Evolutionary conservation across 2,329 filamentous ascomycete species (phyloP), one percentile per base, ranked within the genome.

Genomic region (Ophiosphaerella narmari): DNA sequence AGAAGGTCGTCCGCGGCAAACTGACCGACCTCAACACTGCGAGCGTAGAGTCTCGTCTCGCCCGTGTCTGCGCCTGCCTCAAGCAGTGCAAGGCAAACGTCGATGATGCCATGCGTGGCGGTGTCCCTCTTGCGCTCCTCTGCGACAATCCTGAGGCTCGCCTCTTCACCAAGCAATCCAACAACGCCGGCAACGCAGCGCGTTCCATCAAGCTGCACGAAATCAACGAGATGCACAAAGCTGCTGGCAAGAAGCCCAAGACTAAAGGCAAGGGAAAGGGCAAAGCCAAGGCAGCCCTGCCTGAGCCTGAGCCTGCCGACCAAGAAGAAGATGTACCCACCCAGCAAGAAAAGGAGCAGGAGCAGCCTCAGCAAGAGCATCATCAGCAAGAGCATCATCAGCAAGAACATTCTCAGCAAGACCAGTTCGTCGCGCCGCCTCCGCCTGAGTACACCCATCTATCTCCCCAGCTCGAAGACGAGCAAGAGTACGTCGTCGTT

Each of bases 101-200:
- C 2, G 65, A 69, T 35, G 68, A 71, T 46, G 65, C 57, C 1
- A 8, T 71, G 1, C 47, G 60, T 1, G 64, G 66, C 1, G 67
- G 66, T 1, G 32, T 68, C 2, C 56, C 59, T 8, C 50, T 70
- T 4, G 49, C 53, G 33, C 47, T 64, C 21, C 48, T 69, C 6
- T 57, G 50, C 29, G 61, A 69, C 18, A 71, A 71, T 31, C 66
- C 68, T 0, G 49, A 54, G 31, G 49, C 57, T 3, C 53, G 65
- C 16, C 34, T 32, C 1, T 43, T 31, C 12, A 66, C 61, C 9
- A 71, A 71, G 56, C 13, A 13, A 2, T 50, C 49, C 2, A 71
- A 71, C 32, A 61, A 67, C 23, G 23, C 21, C 2, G 67, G 66
- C 1, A 71, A 71, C 31, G 37, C 45, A 31, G 57, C 57, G 48